Base-by-base conservation (phyloP, 2,329 filamentous ascomycete genomes). In the Trichoderma gracile region DNA sequence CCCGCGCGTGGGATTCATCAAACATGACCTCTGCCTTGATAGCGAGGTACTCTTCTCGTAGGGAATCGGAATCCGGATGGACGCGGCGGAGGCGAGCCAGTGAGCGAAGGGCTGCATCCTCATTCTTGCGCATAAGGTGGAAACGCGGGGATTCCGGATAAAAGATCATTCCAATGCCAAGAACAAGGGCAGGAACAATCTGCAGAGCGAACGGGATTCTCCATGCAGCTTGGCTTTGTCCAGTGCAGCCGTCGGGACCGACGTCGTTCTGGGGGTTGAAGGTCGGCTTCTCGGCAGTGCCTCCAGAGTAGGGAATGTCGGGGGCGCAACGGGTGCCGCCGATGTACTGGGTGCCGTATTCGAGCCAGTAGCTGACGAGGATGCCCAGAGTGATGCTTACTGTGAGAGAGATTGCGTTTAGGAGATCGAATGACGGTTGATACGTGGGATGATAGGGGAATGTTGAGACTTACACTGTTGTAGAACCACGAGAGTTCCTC, bases 171-270 rank as follows among this genome's bases (percentile, higher is more conserved):
- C 85, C 85, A 30, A 73, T 65, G 7, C 82, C 77, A 1, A 89
- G 78, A 42, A 88, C 78, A 14, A 87, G 67, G 2, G 84, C 81
- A 73, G 84, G 88, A 0, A 79, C 69, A 63, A 87, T 85, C 68
- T 84, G 82, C 19, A 84, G 67, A 1, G 76, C 80, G 54, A 84
- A 77, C 0, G 82, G 82, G 14, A 84, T 76, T 12, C 81, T 75
- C 73, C 82, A 84, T 4, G 80, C 70, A 1, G 73, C 73, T 14
- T 76, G 67, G 14, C 77, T 80, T 65, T 82, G 81, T 0, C 80
- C 80, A 0, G 74, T 74, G 61, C 80, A 83, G 46, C 74, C 79
- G 40, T 73, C 69, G 52, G 70, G 68, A 5, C 76, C 78, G 46
- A 80, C 77, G 67, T 80, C 79, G 45, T 69, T 71, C 60, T 72